Evolutionary conservation across 768 basidiomycete species (phyloP).

Genomic region (Hypholoma sublateritium): DNA sequence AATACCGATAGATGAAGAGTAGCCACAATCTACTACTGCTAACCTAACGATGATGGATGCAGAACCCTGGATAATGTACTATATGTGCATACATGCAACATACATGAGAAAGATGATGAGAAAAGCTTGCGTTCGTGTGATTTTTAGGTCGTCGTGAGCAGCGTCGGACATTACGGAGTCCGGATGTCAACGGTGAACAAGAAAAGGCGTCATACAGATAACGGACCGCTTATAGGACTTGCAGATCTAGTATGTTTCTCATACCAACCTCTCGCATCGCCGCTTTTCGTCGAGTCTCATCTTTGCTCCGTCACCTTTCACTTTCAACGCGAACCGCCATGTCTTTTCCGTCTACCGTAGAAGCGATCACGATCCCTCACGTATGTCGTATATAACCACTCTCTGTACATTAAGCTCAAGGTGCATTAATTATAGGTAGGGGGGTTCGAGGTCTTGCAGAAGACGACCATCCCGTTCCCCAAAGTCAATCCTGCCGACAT

Average conservation of each 20-base stretch:
- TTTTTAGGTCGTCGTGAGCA: neutral
- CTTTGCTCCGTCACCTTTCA: neutral
- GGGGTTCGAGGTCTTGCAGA: constrained; percentile 74
- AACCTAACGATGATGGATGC: neutral
- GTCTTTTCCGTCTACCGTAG: constrained; percentile 59
- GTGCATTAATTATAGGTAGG: constrained; percentile 45
- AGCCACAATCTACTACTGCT: too few species aligned
- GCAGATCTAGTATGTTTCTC: neutral
- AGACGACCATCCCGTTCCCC: constrained; percentile 68
- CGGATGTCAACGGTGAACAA: neutral
- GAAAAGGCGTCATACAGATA: constrained; percentile 2
- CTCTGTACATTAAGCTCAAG: neutral
- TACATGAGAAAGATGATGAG: neutral
- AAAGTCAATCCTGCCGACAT: constrained; percentile 59
- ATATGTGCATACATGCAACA: neutral
- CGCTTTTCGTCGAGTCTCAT: constrained; percentile 25
- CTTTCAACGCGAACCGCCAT: constrained; percentile 26
- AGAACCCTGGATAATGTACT: neutral
- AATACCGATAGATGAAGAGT: too few species aligned
- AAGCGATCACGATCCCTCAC: constrained; percentile 71
- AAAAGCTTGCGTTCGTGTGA: neutral
- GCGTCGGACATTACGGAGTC: neutral
- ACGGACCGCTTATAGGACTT: neutral
- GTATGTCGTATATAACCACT: constrained; percentile 18
- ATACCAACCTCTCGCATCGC: constrained; percentile 13